Evolutionary conservation across 345 rosid species (phyloP), one percentile per base, ranked within the genome.

Genomic region (Citrus reticulata): DNA sequence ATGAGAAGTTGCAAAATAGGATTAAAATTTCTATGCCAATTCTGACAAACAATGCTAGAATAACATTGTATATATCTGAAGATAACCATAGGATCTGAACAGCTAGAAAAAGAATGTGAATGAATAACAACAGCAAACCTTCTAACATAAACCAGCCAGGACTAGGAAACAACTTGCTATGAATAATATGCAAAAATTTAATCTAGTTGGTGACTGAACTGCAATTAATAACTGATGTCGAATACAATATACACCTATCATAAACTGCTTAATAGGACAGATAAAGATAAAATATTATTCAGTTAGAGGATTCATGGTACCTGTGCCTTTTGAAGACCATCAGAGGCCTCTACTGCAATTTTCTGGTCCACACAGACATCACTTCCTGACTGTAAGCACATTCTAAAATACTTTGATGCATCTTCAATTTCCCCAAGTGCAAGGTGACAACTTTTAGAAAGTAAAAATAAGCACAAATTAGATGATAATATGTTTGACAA

Each of bases 401-500:
- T 91, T 71, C 80, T 88, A 89, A 94, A 97, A 86, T 83, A 87
- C 66, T 67, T 84, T 78, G 88, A 89, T 64, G 98, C 95, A 68
- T 91, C 91, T 81, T 94, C 97, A 83, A 90, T 83, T 86, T 97
- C 96, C 80, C 99, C 99, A 80, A 97, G 94, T 77, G 89, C 88
- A 89, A 97, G 98, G 81, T 84, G 84, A 84, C 99, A 97, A 85
- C 99, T 97, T 79, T 24, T 34, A 34, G 61, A 78, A 76, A 78
- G 24, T 73, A 30, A 78, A 81, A 55, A 74, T 11, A 55, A 62
- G 11, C 55, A 76, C 66, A 73, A 70, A 74, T 79, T 54, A 84
- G 75, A 17, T 63, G 13, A 61, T 40, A 61, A 17, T 34, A 10
- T 34, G 5, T 49, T 49, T 64, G 29, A 63, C n/a, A 49, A 64